Evolutionary conservation across 2,329 filamentous ascomycete species (phyloP).

Genomic region (Sarocladium strictum): DNA sequence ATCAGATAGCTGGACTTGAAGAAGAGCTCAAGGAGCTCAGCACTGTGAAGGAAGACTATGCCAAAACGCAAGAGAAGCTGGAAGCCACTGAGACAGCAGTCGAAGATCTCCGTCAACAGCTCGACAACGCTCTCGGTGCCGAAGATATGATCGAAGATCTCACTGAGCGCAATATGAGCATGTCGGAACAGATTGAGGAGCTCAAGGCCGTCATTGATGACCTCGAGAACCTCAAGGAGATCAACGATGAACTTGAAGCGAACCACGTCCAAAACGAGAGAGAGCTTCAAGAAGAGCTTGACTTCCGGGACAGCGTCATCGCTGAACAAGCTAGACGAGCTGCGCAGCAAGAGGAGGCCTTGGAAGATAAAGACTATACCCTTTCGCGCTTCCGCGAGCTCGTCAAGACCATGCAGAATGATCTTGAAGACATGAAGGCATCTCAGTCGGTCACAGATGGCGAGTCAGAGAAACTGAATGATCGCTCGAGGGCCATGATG

Average conservation of each 20-base stretch:
- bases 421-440: slow-evolving; percentile 86
- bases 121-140: slow-evolving; percentile 80
- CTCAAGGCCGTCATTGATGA: slow-evolving; percentile 78
- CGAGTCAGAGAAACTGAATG: slow-evolving; percentile 85
- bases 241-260: slow-evolving; percentile 89
- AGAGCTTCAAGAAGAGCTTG: slow-evolving; percentile 88
- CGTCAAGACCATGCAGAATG: slow-evolving; percentile 76
- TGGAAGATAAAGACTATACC: slow-evolving; percentile 88
- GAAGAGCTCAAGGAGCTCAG: slow-evolving; percentile 65
- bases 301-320: slow-evolving; percentile 79
- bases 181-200: slow-evolving; percentile 78
- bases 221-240: slow-evolving; percentile 80
- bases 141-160: slow-evolving; percentile 94
- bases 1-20: slow-evolving; percentile 68
- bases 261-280: slow-evolving; percentile 92
- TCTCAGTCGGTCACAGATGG: slow-evolving; percentile 89
- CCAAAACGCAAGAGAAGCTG: slow-evolving; percentile 66
- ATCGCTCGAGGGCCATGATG: slow-evolving; percentile 88
- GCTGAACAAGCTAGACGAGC: slow-evolving; percentile 72
- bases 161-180: slow-evolving; percentile 77
- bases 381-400: slow-evolving; percentile 83
- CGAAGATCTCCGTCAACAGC: slow-evolving; percentile 82
- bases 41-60: slow-evolving; percentile 62
- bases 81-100: slow-evolving; percentile 66
- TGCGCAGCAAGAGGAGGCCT: slow-evolving; percentile 68